phyloP scores from a whole-genome alignment of 1,139 yeast species.

The Candida sp. region DNA sequence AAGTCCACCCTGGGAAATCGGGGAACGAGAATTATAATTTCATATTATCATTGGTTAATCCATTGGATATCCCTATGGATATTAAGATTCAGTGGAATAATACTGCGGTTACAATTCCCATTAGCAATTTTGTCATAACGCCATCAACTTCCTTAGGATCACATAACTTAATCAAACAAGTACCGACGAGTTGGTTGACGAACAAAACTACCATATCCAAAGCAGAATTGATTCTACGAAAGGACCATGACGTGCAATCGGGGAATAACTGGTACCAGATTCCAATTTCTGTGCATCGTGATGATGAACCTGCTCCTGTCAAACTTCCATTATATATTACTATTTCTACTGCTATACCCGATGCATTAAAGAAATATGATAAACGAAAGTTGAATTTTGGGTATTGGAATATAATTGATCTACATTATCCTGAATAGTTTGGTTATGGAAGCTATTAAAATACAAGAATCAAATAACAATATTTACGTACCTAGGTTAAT shows the following conservation, averaged over 20 bases:
- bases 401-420: constrained; percentile 29
- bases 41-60: constrained; percentile 29
- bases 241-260: constrained; percentile 19
- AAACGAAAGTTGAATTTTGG: constrained; percentile 24
- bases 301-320: constrained; percentile 6
- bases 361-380: constrained; percentile 13
- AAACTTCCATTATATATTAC: constrained; percentile 29
- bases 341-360: constrained; percentile 22
- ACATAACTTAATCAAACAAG: constrained; percentile 9
- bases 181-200: constrained; percentile 35
- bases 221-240: constrained; percentile 27
- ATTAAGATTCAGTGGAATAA: constrained; percentile 4
- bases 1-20: constrained; percentile 9
- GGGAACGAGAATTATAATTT: constrained; percentile 10
- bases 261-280: constrained; percentile 35
- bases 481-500: too few relatives aligned
- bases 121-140: constrained; percentile 15
- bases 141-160: constrained; percentile 5
- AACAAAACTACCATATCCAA: constrained; percentile 25
- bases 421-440: constrained; percentile 8
- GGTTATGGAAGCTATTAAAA: too few relatives aligned
- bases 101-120: constrained; percentile 21
- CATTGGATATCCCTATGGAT: constrained; percentile 14
- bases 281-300: constrained; percentile 20
- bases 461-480: too few relatives aligned